Base-by-base conservation (phyloP, 2,329 filamentous ascomycete genomes). In the Fusarium nodosum region DNA sequence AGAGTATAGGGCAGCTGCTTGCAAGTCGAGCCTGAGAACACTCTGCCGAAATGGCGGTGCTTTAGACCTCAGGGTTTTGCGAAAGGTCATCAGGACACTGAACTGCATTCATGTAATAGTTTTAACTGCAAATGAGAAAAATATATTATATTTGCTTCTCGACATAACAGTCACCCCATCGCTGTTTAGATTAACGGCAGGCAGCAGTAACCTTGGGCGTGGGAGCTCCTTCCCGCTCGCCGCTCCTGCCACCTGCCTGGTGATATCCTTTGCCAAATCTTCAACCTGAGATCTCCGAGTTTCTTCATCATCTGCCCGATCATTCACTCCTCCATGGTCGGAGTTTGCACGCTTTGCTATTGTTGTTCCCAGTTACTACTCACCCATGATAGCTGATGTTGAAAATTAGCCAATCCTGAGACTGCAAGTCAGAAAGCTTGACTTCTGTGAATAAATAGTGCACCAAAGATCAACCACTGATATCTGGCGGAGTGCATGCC, bases 371-470 rank as follows among this genome's bases (percentile, higher is more conserved):
- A 24, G 15, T 16, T 22, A n/a, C 18, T 28, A 16, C 11, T 16
- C 22, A 10, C n/a, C 44, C 5, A 13, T 26, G 13, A 16, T 38
- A 38, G 22, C 16, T 20, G 16, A 26, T 16, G 31, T 20, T 18
- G 11, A 38, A 38, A 18, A 24, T 28, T 18, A 15, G n/a, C 28
- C 26, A n/a, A 66, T 22, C 38, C 42, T 41, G 13, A 22, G 39
- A 45, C 36, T 61, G 50, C 42, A 62, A 66, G 56, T 57, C n/a
- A 30, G 41, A 54, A 22, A 9, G 22, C 26, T 30, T 22, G 15
- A 20, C 26, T 2, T 24, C 11, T 11, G 28, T 26, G 22, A 34
- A 34, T 26, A 5, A 9, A 4, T 24, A 12, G 30, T n/a, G 50
- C 28, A 60, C 45, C 48, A 16, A 2, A 15, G 3, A 15, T 16